Evolutionary conservation across 352 stramenopile genomes (phyloP).

Genomic region (Labyrinthula sp.): DNA sequence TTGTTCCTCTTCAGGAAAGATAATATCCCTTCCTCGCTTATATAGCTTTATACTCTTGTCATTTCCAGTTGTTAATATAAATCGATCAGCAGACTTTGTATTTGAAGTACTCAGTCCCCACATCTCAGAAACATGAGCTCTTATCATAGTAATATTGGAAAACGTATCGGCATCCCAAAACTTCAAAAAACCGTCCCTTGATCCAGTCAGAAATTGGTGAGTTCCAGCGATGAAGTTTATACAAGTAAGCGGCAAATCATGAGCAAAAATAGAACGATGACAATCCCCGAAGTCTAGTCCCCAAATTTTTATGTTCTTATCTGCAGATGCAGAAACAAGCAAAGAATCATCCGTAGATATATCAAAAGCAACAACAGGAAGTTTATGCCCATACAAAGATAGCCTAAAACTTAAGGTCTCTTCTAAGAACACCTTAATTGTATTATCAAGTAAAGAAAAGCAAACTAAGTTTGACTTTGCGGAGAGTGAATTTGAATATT

Average conservation of each 20-base stretch:
- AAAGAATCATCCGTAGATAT: conserved; percentile 88
- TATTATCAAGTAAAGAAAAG: conserved; percentile 77
- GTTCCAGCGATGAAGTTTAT: conserved; percentile 78
- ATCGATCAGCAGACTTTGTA: conserved; percentile 73
- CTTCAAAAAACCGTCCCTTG: conserved; percentile 86
- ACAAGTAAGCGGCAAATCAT: conserved; percentile 91
- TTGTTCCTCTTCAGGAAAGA: conserved; percentile 93
- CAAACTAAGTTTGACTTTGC: conserved; percentile 51
- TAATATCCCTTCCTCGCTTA: conserved; percentile 77
- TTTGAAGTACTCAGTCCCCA: conserved; percentile 64
- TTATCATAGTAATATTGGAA: conserved; percentile 63
- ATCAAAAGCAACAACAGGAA: conserved; percentile 90
- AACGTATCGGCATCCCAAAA: conserved; percentile 97
- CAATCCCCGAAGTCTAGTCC: conserved; percentile 98
- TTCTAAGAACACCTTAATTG: conserved; percentile 97
- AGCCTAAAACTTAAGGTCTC: conserved; percentile 98
- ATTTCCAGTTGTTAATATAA: conserved; percentile 78
- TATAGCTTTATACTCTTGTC: conserved; percentile 89
- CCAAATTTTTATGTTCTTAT: conserved; percentile 99
- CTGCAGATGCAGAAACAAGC: conserved; percentile 81
- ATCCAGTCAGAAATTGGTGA: conserved; percentile 90
- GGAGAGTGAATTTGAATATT: conserved; percentile 71
- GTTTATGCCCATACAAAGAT: conserved; percentile 92
- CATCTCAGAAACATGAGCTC: conserved; percentile 54
- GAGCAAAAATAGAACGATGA: conserved; percentile 91